phyloP scores from a whole-genome alignment of 2,329 filamentous ascomycete genomes.

The Waltergamsia citrina region DNA sequence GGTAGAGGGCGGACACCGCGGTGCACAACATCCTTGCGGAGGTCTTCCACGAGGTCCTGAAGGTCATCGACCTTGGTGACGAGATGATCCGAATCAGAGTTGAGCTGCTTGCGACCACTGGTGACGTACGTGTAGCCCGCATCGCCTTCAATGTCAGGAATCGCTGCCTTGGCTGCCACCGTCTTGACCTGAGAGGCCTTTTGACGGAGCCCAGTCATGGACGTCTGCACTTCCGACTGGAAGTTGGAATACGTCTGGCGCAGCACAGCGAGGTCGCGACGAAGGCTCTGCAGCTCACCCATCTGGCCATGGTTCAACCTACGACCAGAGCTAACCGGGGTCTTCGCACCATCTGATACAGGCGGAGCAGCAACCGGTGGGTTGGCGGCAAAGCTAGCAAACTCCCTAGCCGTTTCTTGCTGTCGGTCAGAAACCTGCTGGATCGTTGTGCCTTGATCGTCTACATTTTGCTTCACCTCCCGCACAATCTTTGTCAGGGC shows the following conservation, averaged over 20 bases:
- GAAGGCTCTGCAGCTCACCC: slow-evolving; percentile 69
- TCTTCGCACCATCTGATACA: slow-evolving; percentile 24
- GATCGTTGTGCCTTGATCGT: slow-evolving; percentile 73
- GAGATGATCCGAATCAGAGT: slow-evolving; percentile 79
- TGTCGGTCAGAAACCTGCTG: slow-evolving; percentile 86
- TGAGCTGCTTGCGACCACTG: slow-evolving; percentile 77
- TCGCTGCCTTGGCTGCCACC: slow-evolving; percentile 57
- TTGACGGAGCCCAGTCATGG: slow-evolving; percentile 72
- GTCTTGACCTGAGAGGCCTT: slow-evolving; percentile 78
- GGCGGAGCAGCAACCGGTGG: slow-evolving; percentile 32
- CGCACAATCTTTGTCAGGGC: slow-evolving; percentile 76
- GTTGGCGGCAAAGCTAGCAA: slow-evolving; percentile 50
- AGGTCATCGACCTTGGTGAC: slow-evolving; percentile 91
- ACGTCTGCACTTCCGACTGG: slow-evolving; percentile 76
- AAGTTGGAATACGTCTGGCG: slow-evolving; percentile 91
- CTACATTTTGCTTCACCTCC: slow-evolving; percentile 72
- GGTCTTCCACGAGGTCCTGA: slow-evolving; percentile 93
- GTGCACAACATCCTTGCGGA: slow-evolving; percentile 91
- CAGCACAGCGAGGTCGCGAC: slow-evolving; percentile 81
- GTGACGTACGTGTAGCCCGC: slow-evolving; percentile 81
- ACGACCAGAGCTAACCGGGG: slow-evolving; percentile 19
- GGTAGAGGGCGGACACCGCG: slow-evolving; percentile 87
- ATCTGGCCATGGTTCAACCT: slow-evolving; percentile 54
- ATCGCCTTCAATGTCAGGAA: slow-evolving; percentile 66
- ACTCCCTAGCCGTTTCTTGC: slow-evolving; percentile 79